phyloP scores from a whole-genome alignment of 2,329 filamentous ascomycete species.

The Calonectria hawksworthii region DNA sequence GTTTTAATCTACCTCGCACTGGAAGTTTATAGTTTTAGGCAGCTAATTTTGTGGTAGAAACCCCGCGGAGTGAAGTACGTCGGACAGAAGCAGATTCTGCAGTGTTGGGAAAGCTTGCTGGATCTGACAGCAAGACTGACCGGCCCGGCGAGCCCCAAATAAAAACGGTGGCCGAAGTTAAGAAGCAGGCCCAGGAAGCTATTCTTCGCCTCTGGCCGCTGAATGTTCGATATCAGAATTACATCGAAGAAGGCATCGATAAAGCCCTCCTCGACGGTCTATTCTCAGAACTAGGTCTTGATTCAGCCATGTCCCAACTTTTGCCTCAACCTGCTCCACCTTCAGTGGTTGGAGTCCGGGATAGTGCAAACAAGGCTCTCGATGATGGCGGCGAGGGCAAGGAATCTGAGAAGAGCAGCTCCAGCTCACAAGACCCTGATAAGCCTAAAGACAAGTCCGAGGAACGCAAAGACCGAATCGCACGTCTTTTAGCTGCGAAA shows the following conservation, averaged over 20 bases:
- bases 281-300: slow-evolving; percentile 78
- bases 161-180: slow-evolving; percentile 55
- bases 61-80: background rate
- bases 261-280: slow-evolving; percentile 71
- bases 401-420: background rate
- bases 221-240: slow-evolving; percentile 80
- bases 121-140: background rate
- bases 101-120: background rate
- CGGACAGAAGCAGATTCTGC: background rate
- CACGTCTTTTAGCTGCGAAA: slow-evolving; percentile 81
- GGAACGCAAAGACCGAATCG: slow-evolving; percentile 82
- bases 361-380: background rate
- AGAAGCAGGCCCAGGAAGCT: slow-evolving; percentile 74
- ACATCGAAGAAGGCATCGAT: slow-evolving; percentile 81
- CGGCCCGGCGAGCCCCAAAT: slow-evolving; percentile 1
- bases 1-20: background rate
- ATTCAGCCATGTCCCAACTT: slow-evolving; percentile 45
- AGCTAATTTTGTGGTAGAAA: slow-evolving; percentile 33
- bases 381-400: background rate
- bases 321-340: background rate
- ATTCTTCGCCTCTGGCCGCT: slow-evolving; percentile 75
- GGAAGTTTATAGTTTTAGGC: background rate
- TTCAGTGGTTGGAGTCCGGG: background rate
- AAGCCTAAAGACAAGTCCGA: slow-evolving; percentile 66
- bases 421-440: slow-evolving; percentile 53